phyloP scores from a whole-genome alignment of 257 asterid species.

The Dorcoceras hygrometricum region DNA sequence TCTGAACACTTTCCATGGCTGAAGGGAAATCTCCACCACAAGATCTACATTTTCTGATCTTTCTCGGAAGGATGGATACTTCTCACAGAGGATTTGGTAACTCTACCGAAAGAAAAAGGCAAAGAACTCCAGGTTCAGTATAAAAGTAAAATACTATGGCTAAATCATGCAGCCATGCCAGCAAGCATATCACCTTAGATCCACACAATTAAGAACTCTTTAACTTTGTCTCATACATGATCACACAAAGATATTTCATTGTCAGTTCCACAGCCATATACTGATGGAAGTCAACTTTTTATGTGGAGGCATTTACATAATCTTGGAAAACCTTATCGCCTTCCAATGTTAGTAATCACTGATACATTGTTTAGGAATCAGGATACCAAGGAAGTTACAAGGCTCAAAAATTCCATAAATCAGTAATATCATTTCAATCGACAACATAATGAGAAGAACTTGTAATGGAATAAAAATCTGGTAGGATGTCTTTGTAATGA shows the following conservation, averaged over 20 bases:
- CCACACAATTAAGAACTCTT: neutral
- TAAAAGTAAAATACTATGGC: slow-evolving; percentile 8
- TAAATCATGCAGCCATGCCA: neutral
- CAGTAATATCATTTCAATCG: too few species aligned
- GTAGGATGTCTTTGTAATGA: too few species aligned
- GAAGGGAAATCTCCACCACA: slow-evolving; percentile 96
- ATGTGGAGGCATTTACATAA: too few species aligned
- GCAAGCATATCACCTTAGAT: neutral
- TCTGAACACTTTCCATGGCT: slow-evolving; percentile 90
- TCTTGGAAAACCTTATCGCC: too few species aligned
- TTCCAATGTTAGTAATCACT: too few species aligned
- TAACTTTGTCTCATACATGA: neutral
- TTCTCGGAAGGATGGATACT: slow-evolving; percentile 92
- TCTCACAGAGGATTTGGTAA: slow-evolving; percentile 91
- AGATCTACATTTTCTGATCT: slow-evolving; percentile 98
- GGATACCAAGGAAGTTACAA: too few species aligned
- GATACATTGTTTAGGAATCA: too few species aligned
- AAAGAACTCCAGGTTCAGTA: slow-evolving; percentile 26
- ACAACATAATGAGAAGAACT: too few species aligned
- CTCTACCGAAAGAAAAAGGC: slow-evolving; percentile 51
- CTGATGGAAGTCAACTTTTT: too few species aligned
- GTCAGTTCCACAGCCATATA: neutral
- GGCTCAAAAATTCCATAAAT: too few species aligned
- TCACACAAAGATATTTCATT: neutral
- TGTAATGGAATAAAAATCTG: too few species aligned